Evolutionary conservation across 257 asterid species (phyloP), one percentile per base, ranked within the genome.

Genomic region (Solanum microdontum): DNA sequence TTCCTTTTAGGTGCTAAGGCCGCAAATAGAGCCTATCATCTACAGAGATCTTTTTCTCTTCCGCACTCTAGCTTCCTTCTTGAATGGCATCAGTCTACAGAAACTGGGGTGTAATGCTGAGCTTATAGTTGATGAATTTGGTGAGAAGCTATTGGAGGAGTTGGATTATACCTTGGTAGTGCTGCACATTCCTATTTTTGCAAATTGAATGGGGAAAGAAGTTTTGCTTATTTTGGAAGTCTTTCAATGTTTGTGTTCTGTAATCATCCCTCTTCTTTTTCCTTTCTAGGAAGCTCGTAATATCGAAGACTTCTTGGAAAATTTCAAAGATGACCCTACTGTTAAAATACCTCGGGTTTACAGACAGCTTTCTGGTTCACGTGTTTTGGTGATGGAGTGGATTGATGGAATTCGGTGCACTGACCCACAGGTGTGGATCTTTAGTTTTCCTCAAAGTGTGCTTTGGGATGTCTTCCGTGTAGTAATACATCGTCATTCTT

Each of bases 361-460:
- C 91, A 94, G 90, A 91, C 91, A 95, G 90, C 98, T 97, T 48
- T 96, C 91, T 89, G 99, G 99, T 91, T 73, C 97, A 87, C 98
- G 95, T 34, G 99, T 97, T 89, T 89, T 97, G 86, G 99, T 97
- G 87, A 97, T 97, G 99, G 99, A 97, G 92, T 97, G 99, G 99
- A 97, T 97, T 87, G 99, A 97, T 95, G 99, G 99, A 86, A 93
- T 97, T 87, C 93, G 99, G 75, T 96, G 99, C 98, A 97, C 99
- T 13, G 96, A 97, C 74, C 99, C 99, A 88, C 98, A 96, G 99
- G 99, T 97, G 89, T 73, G 66, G 39, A 48, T 36, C 73, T 55
- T 83, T 60, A 75, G 75, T 70, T 84, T 48, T 82, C 72, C 75
- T 24, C 34, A 74, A 85, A 70, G 75, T 32, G 21, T 80, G 87